Percentiles rank a stretch among this genome's conserved stretches.
phyloP scores from a whole-genome alignment of 2,329 filamentous ascomycete species.

The Penicillium glabrum region DNA sequence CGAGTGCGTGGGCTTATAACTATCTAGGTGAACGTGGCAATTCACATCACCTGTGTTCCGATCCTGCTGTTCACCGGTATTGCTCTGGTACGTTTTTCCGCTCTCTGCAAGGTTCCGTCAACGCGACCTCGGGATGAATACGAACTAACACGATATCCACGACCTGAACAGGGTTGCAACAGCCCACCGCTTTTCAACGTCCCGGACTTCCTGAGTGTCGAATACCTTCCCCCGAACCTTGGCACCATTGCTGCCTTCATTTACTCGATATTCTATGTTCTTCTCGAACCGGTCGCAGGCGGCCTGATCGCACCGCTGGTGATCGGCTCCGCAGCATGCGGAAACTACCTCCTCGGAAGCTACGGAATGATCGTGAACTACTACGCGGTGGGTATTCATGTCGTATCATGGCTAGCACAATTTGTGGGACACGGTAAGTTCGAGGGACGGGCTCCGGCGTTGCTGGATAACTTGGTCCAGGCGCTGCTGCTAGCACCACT shows the following conservation, averaged over 20 bases:
- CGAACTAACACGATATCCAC: neutral
- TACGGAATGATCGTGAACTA: slow-evolving; percentile 62
- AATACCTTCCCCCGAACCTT: slow-evolving; percentile 60
- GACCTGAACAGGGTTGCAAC: slow-evolving; percentile 54
- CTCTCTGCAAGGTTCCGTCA: neutral
- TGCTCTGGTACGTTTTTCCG: slow-evolving; percentile 52
- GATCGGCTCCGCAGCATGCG: slow-evolving; percentile 69
- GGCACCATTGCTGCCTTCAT: slow-evolving; percentile 58
- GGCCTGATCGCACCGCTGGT: slow-evolving; percentile 73
- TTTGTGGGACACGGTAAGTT: slow-evolving; percentile 90
- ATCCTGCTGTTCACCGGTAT: slow-evolving; percentile 60
- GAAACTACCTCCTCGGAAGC: slow-evolving; percentile 70
- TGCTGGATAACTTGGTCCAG: slow-evolving; percentile 89
- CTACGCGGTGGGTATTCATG: slow-evolving; percentile 67
- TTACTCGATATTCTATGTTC: slow-evolving; percentile 79
- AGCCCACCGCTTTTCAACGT: slow-evolving; percentile 53
- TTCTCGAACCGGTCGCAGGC: slow-evolving; percentile 92
- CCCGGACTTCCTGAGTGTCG: slow-evolving; percentile 54
- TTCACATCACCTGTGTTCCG: slow-evolving; percentile 66
- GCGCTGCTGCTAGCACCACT: slow-evolving; percentile 90
- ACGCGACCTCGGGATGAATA: neutral
- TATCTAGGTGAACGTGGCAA: slow-evolving; percentile 61
- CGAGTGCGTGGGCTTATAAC: slow-evolving; percentile 4
- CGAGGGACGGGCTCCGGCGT: slow-evolving; percentile 81
- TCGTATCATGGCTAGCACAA: slow-evolving; percentile 80